These are phyloP conservation scores for Lasiodiplodia sp. DNA, from an alignment of 2,329 filamentous ascomycete genomes.

Conservation along the genomic window DNA sequence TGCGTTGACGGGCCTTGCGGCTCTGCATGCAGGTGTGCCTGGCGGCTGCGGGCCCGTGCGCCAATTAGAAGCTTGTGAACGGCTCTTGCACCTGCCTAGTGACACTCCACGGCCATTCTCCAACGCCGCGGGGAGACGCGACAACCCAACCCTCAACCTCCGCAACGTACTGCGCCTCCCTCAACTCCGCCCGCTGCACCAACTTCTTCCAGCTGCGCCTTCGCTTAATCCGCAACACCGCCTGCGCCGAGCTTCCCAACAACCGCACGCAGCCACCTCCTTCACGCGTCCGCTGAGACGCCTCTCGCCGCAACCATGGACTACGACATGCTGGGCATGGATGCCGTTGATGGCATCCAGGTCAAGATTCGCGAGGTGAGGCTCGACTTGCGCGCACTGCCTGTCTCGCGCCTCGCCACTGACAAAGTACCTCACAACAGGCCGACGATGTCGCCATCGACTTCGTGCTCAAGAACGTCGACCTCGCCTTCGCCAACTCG, in stretches of 20 bases:
- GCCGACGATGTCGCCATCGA: constrained; percentile 82
- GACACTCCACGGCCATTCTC: constrained; percentile 9
- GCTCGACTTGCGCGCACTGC: not conserved
- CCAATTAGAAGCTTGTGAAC: constrained; percentile 3
- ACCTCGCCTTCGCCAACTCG: constrained; percentile 91
- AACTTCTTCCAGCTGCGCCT: not conserved
- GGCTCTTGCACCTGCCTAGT: not conserved
- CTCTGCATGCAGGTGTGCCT: constrained; percentile 12
- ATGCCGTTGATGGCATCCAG: constrained; percentile 55
- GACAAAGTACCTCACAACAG: constrained; percentile 54
- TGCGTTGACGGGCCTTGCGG: not conserved
- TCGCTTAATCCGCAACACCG: constrained; percentile 2
- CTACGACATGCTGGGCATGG: constrained; percentile 55
- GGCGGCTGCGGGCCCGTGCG: constrained; percentile 1
- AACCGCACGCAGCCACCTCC: constrained; percentile 19
- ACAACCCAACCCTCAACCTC: constrained; percentile 6
- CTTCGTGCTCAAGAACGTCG: constrained; percentile 89
- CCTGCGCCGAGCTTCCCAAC: constrained; percentile 5
- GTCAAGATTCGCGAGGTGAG: constrained; percentile 56
- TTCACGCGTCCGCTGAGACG: constrained; percentile 21
- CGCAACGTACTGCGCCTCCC: not conserved
- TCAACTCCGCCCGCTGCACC: not conserved
- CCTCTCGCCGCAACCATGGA: constrained; percentile 51
- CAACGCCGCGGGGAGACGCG: not conserved
- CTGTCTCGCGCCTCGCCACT: constrained; percentile 31